Evolutionary conservation across 495 filamentous ascomycete species (phyloP), one percentile per base, ranked within the genome.

Genomic region (Xylona heveae): DNA sequence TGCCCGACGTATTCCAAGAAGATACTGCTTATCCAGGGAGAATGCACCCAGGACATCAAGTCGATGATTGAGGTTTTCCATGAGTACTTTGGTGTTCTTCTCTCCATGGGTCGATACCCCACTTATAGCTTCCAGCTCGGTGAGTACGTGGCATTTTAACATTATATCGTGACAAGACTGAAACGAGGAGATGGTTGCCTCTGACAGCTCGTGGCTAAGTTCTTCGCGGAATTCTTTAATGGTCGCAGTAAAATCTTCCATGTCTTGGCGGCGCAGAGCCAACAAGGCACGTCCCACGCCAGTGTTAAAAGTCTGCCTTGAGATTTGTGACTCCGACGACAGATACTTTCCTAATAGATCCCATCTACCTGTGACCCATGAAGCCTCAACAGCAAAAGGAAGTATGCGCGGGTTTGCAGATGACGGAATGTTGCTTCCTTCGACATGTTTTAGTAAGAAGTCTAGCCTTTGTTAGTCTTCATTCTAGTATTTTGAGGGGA

Each of bases 331-430:
- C 31, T 56, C 44, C 41, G 61, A 58, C 28, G 55, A 49, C 12
- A 88, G 61, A 47, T 81, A 82, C 30, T 64, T 65, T 36, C 78
- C 61, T 35, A 91, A 50, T 4, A 68, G 73, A 32, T 66, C 55
- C 81, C 82, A 92, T 51, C 73, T 69, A 5, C 74, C 68, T 4
- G 74, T 88, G 14, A 78, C 73, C 84, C 85, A 94, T 3, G 80
- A 71, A 21, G 90, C 82, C 57, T 95, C 88, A 2, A 80, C 69
- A 14, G 75, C 80, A 47, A 79, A 85, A 8, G 81, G 74, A 12
- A 83, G 54, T 22, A 83, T 8, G 17, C 30, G 18, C 13, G 17
- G n/a, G n/a, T 12, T 8, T 36, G 17, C 19, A 23, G 15, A 8
- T 22, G 36, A 12, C 30, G 19, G 17, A 38, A 27, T n/a, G 37